Evolutionary conservation across 129 eudicot genomes (phyloP).

Genomic region (Arctium minus): DNA sequence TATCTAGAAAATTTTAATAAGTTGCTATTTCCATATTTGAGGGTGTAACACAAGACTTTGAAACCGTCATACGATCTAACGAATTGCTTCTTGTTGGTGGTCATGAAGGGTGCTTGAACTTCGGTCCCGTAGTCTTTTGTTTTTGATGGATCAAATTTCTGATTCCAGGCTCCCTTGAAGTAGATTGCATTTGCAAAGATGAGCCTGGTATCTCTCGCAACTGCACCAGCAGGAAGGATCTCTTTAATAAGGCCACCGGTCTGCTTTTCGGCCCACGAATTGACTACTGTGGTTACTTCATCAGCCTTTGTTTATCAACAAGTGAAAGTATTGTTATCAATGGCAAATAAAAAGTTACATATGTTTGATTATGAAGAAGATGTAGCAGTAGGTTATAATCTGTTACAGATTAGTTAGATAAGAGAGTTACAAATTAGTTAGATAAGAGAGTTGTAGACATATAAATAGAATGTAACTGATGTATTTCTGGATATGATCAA

Average conservation of each 20-base stretch:
- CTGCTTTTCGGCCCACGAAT: slow-evolving; percentile 13
- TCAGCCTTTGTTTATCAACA: neutral
- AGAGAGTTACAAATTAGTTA: too few relatives aligned
- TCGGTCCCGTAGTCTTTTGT: slow-evolving; percentile 2
- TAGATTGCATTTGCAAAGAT: slow-evolving; percentile 15
- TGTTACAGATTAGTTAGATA: too few relatives aligned
- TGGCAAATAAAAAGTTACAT: neutral
- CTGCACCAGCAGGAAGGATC: neutral
- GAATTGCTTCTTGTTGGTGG: neutral
- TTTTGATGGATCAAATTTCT: neutral
- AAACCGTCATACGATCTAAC: neutral
- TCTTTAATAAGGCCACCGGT: slow-evolving; percentile 15
- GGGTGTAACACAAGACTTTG: too few relatives aligned
- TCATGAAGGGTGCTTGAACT: slow-evolving; percentile 31
- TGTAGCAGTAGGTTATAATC: too few relatives aligned
- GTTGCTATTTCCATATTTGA: too few relatives aligned
- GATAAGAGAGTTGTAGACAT: too few relatives aligned
- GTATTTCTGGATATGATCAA: too few relatives aligned
- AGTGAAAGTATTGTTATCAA: neutral
- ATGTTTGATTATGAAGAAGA: too few relatives aligned
- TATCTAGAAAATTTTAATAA: too few relatives aligned
- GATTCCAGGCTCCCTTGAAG: slow-evolving; percentile 32
- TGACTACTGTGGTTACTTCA: neutral
- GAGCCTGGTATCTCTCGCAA: neutral
- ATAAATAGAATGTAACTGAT: too few relatives aligned